Evolutionary conservation across 306 rosid genomes (phyloP).

Genomic region (Begonia fuchsioides): DNA sequence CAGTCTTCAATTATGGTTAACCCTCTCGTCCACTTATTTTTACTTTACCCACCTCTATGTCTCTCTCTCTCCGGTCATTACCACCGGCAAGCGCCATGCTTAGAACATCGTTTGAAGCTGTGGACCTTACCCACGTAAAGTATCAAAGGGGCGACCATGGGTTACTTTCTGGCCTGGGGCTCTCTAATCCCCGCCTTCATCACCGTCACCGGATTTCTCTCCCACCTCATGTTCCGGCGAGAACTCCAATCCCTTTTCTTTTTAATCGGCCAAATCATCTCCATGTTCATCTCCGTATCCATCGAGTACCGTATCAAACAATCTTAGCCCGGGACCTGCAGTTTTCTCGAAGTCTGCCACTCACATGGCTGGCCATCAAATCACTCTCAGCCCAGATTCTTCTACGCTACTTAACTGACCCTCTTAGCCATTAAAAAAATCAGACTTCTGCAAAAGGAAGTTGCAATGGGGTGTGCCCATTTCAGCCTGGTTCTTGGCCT

Average conservation of each 20-base stretch:
- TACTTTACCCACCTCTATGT: too few relatives aligned
- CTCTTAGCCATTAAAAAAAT: slow-evolving; percentile 27
- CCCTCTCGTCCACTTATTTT: too few relatives aligned
- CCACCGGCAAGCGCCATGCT: slow-evolving; percentile 9
- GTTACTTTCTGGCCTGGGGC: slow-evolving; percentile 76
- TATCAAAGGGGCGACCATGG: slow-evolving; percentile 58
- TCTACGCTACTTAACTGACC: slow-evolving; percentile 53
- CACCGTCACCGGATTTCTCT: slow-evolving; percentile 58
- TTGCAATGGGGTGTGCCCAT: slow-evolving; percentile 16
- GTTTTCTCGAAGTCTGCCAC: slow-evolving; percentile 64
- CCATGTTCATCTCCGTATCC: slow-evolving; percentile 55
- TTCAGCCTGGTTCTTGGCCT: slow-evolving; percentile 42
- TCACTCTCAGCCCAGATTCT: slow-evolving; percentile 80
- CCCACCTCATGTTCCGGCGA: slow-evolving; percentile 89
- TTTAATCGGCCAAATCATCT: slow-evolving; percentile 44
- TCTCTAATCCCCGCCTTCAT: slow-evolving; percentile 81
- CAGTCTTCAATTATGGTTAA: too few relatives aligned
- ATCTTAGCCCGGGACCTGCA: slow-evolving; percentile 52
- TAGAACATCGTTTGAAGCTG: slow-evolving; percentile 39
- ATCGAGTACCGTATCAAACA: slow-evolving; percentile 62
- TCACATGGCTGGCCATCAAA: slow-evolving; percentile 97
- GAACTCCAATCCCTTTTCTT: slow-evolving; percentile 86
- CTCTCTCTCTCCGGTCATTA: too few relatives aligned
- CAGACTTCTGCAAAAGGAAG: slow-evolving; percentile 20
- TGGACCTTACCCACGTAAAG: slow-evolving; percentile 62